Evolutionary conservation across 768 basidiomycete species (phyloP).

Genomic region (Flagelloscypha sp.): DNA sequence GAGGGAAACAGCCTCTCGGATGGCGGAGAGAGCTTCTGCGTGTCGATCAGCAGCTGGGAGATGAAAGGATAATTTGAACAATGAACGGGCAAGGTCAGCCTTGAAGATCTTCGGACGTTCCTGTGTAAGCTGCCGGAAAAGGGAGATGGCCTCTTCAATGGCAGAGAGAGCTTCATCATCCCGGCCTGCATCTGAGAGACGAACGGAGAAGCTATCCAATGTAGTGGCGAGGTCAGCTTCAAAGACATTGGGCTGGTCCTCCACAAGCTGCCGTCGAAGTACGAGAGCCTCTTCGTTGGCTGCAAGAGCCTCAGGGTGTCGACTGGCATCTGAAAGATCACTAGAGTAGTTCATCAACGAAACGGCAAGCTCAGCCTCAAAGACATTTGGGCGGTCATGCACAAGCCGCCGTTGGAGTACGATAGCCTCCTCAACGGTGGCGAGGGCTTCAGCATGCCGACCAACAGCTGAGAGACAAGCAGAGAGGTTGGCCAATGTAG

Average conservation of each 20-base stretch:
- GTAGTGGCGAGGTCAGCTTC: no score
- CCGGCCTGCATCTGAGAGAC: neutral
- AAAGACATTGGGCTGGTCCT: no score
- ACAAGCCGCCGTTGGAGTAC: neutral
- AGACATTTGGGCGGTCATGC: neutral
- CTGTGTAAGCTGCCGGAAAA: neutral
- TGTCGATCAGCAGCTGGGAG: constrained; percentile 3
- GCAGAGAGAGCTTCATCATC: neutral
- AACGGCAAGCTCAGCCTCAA: neutral
- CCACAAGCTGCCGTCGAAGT: neutral
- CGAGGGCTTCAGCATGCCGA: neutral
- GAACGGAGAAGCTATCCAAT: no score
- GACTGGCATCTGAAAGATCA: neutral
- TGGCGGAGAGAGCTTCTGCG: constrained; percentile 6
- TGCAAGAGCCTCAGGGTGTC: neutral
- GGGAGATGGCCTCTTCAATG: neutral
- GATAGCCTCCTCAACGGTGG: neutral
- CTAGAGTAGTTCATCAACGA: neutral
- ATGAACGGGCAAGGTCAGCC: constrained; percentile 2
- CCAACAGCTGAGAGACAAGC: neutral
- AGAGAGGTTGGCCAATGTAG: neutral
- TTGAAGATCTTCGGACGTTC: constrained; percentile 4
- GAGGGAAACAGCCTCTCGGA: constrained; percentile 3
- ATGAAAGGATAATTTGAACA: constrained; percentile 5
- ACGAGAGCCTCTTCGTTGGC: neutral